Evolutionary conservation across 2,329 filamentous ascomycete genomes (phyloP).

Genomic region (Orbilia javanica): DNA sequence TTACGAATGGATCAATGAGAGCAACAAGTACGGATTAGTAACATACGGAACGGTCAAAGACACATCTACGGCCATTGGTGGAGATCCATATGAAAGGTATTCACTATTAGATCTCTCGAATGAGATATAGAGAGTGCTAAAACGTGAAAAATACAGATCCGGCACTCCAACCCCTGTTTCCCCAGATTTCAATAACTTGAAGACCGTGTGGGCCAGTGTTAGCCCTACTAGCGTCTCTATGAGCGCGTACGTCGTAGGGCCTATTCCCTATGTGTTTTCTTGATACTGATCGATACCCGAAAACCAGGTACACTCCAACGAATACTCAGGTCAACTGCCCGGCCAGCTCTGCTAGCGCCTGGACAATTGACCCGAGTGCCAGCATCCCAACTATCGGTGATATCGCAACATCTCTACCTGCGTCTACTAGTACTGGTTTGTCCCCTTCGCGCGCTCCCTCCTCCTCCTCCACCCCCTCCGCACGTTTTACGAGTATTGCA

Average conservation of each 20-base stretch:
- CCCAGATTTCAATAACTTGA: conserved; percentile 84
- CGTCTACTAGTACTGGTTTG: conserved; percentile 50
- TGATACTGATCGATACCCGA: conserved; percentile 1
- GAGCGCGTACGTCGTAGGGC: conserved; percentile 41
- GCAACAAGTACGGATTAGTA: conserved; percentile 76
- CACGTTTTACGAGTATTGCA: conserved; percentile 20
- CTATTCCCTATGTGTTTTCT: no score
- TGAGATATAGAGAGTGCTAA: no score
- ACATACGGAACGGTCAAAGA: conserved; percentile 43
- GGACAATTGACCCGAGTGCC: conserved; percentile 81
- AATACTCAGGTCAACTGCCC: conserved; percentile 77
- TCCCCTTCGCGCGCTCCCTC: conserved; percentile 34
- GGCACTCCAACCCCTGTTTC: conserved; percentile 50
- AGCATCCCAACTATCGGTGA: conserved; percentile 78
- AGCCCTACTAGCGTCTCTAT: conserved; percentile 76
- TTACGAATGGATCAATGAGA: conserved; percentile 90
- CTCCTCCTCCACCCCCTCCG: conserved; percentile 19
- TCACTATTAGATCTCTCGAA: not conserved
- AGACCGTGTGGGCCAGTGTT: conserved; percentile 79
- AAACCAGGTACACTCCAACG: conserved; percentile 74
- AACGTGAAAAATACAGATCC: no score
- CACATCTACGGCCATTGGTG: conserved; percentile 46
- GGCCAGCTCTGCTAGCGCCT: conserved; percentile 72
- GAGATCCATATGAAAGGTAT: conserved; percentile 52
- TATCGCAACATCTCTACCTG: conserved; percentile 61